A percentile compares a stretch with the other conserved stretches of the same genome.
Evolutionary conservation across 139 green algal genomes (phyloP).

Genomic region (Tetradesmus lagerheimii): DNA sequence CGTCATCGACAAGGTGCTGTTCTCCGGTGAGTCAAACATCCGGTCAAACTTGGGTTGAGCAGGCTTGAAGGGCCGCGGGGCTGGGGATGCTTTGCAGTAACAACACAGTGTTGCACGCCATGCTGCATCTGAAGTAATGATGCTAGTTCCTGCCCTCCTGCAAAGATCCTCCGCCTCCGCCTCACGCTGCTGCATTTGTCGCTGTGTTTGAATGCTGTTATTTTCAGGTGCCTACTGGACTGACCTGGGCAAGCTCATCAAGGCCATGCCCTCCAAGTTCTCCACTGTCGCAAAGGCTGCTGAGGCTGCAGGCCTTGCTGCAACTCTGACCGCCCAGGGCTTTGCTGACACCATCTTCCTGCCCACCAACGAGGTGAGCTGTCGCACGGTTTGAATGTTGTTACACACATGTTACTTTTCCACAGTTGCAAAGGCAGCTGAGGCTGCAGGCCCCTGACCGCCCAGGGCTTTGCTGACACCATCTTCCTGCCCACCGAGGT

Average conservation of each 20-base stretch:
- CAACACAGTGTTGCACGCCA: not conserved
- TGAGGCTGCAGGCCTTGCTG: not conserved
- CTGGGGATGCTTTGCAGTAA: not conserved
- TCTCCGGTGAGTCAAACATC: conserved; percentile 20
- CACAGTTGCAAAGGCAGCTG: too few species aligned
- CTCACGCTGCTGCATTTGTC: not conserved
- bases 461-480: conserved; percentile 7
- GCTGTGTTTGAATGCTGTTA: not conserved
- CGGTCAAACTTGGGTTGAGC: not conserved
- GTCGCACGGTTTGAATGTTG: not conserved
- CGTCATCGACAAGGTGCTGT: conserved; percentile 37
- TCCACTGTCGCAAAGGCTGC: not conserved
- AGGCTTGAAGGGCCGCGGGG: not conserved
- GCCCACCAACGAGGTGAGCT: conserved; percentile 24
- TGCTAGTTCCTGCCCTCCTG: too few species aligned
- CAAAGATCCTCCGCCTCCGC: not conserved
- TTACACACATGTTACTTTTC: not conserved
- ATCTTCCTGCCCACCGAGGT: conserved; percentile 28
- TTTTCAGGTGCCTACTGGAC: conserved; percentile 25
- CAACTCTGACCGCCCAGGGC: not conserved
- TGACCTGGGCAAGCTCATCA: not conserved
- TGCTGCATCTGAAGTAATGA: too few species aligned
- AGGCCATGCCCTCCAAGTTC: not conserved
- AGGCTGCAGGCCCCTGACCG: not conserved
- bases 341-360: conserved; percentile 32